Percentiles rank a stretch among this genome's conserved stretches.
phyloP scores from a whole-genome alignment of 139 green algal genomes.

The Chlamydomonas sphaeroides region DNA sequence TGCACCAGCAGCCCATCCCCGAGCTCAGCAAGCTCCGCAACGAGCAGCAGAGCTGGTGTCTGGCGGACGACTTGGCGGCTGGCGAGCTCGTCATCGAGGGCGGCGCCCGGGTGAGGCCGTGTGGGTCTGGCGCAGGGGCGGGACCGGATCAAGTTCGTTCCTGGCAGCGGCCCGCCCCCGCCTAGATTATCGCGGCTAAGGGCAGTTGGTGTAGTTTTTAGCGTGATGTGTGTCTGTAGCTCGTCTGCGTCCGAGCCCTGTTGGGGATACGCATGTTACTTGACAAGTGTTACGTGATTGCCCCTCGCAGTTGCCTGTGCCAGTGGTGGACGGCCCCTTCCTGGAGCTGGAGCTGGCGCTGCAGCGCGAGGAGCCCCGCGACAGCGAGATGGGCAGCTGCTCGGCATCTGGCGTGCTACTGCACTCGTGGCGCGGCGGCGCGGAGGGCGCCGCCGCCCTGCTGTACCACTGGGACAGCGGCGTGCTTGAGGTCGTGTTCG shows the following conservation, averaged over 20 bases:
- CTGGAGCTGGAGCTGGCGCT: slow-evolving; percentile 52
- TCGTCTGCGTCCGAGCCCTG: too few species aligned
- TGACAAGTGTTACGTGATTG: too few species aligned
- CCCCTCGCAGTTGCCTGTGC: slow-evolving; percentile 43
- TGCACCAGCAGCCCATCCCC: slow-evolving; percentile 46
- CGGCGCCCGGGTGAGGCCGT: background rate
- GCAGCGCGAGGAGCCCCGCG: background rate
- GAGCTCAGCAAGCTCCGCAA: slow-evolving; percentile 49
- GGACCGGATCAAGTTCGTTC: too few species aligned
- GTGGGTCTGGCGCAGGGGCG: background rate
- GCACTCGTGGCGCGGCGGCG: slow-evolving; percentile 63
- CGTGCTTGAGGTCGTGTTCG: slow-evolving; percentile 71
- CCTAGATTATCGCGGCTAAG: too few species aligned
- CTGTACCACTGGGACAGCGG: slow-evolving; percentile 77
- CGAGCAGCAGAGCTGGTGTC: slow-evolving; percentile 24
- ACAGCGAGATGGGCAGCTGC: too few species aligned
- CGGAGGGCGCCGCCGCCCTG: slow-evolving; percentile 78
- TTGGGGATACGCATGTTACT: too few species aligned
- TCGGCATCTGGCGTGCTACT: slow-evolving; percentile 15
- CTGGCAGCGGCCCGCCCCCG: too few species aligned
- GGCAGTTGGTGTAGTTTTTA: too few species aligned
- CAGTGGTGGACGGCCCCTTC: slow-evolving; percentile 32
- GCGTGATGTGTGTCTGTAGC: too few species aligned
- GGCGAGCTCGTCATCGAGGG: slow-evolving; percentile 4
- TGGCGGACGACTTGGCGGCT: slow-evolving; percentile 10